Percentiles rank a stretch among this genome's conserved stretches.
Conservation (phyloP, 2,329 filamentous ascomycete genomes). For the Penicillium sp. region DNA sequence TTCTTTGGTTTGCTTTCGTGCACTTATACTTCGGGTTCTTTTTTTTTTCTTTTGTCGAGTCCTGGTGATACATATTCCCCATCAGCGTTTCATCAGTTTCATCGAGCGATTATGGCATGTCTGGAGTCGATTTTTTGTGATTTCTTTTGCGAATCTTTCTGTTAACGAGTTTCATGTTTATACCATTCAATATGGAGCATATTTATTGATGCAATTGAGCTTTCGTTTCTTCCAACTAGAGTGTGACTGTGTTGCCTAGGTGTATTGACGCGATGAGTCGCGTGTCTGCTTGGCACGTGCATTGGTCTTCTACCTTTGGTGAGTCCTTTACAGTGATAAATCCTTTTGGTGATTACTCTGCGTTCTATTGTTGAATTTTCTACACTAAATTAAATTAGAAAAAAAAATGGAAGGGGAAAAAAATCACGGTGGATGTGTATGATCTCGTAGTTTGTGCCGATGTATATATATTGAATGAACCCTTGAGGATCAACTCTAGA, state of each 20-base stretch:
- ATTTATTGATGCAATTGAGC: neutral
- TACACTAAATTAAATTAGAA: too few relatives aligned
- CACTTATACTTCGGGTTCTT: constrained; percentile 32
- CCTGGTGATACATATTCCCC: constrained; percentile 21
- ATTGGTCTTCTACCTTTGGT: neutral
- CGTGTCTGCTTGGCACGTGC: constrained; percentile 2
- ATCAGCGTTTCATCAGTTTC: constrained; percentile 15
- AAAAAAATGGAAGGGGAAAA: neutral
- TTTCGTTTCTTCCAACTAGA: neutral
- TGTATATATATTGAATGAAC: neutral
- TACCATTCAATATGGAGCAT: neutral
- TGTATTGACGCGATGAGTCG: neutral
- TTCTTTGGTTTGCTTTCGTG: constrained; percentile 34
- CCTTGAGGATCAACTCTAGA: neutral
- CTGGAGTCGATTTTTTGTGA: constrained; percentile 17
- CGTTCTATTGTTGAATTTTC: fast-evolving
- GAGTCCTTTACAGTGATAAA: neutral
- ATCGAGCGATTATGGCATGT: constrained; percentile 25
- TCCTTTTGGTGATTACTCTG: neutral
- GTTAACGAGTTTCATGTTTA: neutral
- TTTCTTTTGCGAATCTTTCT: neutral
- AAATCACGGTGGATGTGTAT: too few relatives aligned
- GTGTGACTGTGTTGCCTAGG: neutral
- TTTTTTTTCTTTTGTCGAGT: constrained; percentile 9
- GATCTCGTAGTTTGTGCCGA: neutral